Evolutionary conservation across 257 asterid species (phyloP), one percentile per base, ranked within the genome.

Genomic region (Solanum rostratum): DNA sequence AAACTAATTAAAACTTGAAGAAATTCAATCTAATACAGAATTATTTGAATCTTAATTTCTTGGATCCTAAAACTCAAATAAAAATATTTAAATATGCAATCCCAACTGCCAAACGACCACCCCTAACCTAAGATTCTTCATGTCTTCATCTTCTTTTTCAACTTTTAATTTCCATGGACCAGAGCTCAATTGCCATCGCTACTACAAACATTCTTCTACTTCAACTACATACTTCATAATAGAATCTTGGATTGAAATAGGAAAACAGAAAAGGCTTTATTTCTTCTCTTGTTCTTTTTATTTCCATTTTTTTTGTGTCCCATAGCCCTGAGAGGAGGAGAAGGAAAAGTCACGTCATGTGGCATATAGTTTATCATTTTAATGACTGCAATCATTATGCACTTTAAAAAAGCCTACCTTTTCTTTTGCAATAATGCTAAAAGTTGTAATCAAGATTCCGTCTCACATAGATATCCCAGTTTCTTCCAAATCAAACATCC

Each of bases 61-160:
- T 10, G 29, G 4, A n/a, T 57, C 11, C 6, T 20, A 57, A 20
- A 57, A n/a, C n/a, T 59, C 30, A 59, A 59, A 59, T 14, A 1
- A 59, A 59, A n/a, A 6, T 41, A 6, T 41, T 41, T 41, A 41
- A 33, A 33, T 41, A 41, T 41, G 9, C 45, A 41, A 7, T 41
- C 45, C 45, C 7, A 41, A 41, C 45, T 7, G 45, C 45, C 45
- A 41, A 41, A 41, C 45, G 45, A 41, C 10, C 45, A 7, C 45
- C 45, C 60, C 24, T 54, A 7, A 54, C 1, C 54, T 84, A 20
- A 90, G 91, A 90, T 93, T 93, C 94, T 81, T 63, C 86, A 71
- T 86, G 90, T 86, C 87, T 87, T 63, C 81, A 87, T 86, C 86
- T 85, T 50, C 81, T 68, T 85, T 85, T 88, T 80, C 69, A 78